Evolutionary conservation across 106 monocot species (phyloP).

Genomic region (Dendrobium catenatum): DNA sequence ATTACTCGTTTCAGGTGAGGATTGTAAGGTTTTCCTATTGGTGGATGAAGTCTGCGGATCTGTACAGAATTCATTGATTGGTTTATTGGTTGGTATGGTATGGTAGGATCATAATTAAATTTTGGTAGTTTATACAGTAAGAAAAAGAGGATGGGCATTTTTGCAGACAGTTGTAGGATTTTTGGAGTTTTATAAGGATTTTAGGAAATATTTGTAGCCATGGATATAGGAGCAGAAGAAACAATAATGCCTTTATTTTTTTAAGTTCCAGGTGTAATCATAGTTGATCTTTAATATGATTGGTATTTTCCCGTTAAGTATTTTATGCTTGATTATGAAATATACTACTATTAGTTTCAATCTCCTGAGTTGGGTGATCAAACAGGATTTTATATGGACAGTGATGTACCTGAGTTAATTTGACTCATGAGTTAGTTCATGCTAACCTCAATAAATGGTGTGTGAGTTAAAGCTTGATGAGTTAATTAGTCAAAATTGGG

Average conservation of each 20-base stretch:
- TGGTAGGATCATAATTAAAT: neutral
- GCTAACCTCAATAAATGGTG: no score
- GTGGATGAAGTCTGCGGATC: neutral
- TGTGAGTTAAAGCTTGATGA: no score
- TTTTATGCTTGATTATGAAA: no score
- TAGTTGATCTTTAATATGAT: no score
- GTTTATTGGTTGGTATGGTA: constrained; percentile 12
- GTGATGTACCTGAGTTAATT: no score
- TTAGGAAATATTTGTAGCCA: neutral
- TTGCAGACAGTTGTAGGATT: neutral
- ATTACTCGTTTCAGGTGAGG: neutral
- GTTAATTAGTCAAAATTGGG: no score
- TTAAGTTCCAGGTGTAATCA: no score
- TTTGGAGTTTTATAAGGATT: neutral
- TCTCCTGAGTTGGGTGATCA: no score
- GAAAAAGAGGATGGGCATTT: neutral
- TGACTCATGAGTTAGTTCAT: no score
- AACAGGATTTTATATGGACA: no score
- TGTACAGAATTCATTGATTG: constrained; percentile 23
- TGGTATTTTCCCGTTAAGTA: no score
- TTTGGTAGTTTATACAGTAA: neutral
- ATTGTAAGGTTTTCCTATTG: neutral
- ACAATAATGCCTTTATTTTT: neutral
- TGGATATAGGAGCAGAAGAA: neutral
- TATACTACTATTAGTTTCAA: no score